Evolutionary conservation across 495 filamentous ascomycete genomes (phyloP), one percentile per base, ranked within the genome.

Genomic region (Mytilinidion resinicola): DNA sequence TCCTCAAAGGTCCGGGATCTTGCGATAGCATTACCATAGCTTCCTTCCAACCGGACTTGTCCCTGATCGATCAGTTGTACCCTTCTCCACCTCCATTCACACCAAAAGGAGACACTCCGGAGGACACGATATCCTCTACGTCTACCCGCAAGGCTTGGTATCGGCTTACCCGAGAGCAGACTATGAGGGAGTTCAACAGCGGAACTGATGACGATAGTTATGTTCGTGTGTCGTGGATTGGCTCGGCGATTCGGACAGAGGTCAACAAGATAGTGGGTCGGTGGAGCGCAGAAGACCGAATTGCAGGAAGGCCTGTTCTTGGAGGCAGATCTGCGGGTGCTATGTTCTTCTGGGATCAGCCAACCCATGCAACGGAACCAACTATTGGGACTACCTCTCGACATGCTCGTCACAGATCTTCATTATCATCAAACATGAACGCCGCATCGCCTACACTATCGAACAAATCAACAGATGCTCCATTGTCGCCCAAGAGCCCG

Each of bases 101-200:
- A 43, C 21, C 57, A 33, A 25, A 49, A 9, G 11, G 41, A n/a
- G 30, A 19, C 9, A 8, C 53, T n/a, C 60, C 57, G 11, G 60
- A 63, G 0, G 51, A 57, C 46, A 57, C 60, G 14, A 64, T 67
- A 55, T 55, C 21, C 46, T 52, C 65, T 9, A 68, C 65, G 9
- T 65, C 65, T 33, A 25, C 62, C 0, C 58, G 62, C 7, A 68
- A 65, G 51, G 51, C 65, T 6, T 68, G 65, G 65, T 68, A 68
- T 42, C 62, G 62, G 10, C 52, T 68, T 10, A 65, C 65, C 9
- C 51, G 65, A 14, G 60, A 61, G 17, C 55, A 68, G 25, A 68
- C 65, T 9, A 47, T 68, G 52, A 41, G 65, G 11, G 62, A 68
- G 41, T 68, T 59, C 56, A 68, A 68, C 53, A 65, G 17, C 21